Percentiles rank a stretch among this genome's conserved stretches.
These are phyloP conservation scores for Apophysomyces sp. DNA, from an alignment of 371 early-diverging fungal species.

Conservation along the genomic window DNA sequence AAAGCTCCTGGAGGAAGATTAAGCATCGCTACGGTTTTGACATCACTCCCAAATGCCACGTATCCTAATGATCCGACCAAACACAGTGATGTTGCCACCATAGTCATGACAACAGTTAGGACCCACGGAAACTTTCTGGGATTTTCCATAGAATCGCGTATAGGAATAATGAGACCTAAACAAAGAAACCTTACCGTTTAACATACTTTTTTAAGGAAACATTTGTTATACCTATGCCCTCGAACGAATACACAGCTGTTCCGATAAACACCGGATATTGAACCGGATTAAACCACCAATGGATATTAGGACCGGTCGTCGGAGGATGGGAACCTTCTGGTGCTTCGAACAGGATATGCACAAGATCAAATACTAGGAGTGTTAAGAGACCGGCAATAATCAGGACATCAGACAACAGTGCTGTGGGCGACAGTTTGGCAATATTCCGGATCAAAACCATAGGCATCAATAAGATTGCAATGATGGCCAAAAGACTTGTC, in stretches of 20 bases:
- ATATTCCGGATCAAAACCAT: constrained; percentile 87
- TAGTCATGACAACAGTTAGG: constrained; percentile 66
- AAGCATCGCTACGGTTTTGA: constrained; percentile 80
- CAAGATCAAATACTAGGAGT: constrained; percentile 28
- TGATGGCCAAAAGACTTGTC: constrained; percentile 13
- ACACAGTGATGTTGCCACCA: constrained; percentile 72
- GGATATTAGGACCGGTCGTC: constrained; percentile 32
- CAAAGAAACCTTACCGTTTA: not conserved
- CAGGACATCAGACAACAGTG: constrained; percentile 86
- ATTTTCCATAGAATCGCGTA: constrained; percentile 82
- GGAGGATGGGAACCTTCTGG: constrained; percentile 6
- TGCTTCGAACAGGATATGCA: constrained; percentile 28
- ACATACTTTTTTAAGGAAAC: not conserved
- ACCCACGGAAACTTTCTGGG: constrained; percentile 79
- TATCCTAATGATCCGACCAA: constrained; percentile 82
- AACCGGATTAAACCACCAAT: constrained; percentile 45
- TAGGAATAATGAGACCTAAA: constrained; percentile 84
- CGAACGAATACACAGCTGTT: constrained; percentile 92
- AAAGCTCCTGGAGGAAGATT: constrained; percentile 71
- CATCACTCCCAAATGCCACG: constrained; percentile 80
- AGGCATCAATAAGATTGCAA: constrained; percentile 52
- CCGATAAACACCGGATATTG: constrained; percentile 85
- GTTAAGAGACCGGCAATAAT: constrained; percentile 76
- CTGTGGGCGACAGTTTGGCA: constrained; percentile 77
- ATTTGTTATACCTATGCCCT: constrained; percentile 63